These are phyloP conservation scores for Colletotrichum shisoi DNA, from an alignment of 2,329 filamentous ascomycete species.

Conservation along the genomic window DNA sequence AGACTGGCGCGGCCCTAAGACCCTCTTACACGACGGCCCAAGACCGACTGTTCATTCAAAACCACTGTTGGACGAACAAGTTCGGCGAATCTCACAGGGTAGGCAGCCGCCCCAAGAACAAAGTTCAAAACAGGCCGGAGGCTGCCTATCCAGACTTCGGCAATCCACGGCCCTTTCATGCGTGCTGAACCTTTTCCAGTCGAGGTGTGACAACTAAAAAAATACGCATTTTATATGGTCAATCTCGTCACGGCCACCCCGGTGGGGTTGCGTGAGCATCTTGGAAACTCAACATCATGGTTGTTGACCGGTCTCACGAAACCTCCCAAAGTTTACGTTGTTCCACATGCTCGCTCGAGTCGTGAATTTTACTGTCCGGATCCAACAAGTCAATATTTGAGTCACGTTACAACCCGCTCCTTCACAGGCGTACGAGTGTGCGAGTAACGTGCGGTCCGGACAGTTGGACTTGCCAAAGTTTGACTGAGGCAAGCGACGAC, in stretches of 20 bases:
- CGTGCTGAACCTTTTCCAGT: neutral
- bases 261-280: neutral
- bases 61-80: neutral
- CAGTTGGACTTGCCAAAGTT: neutral
- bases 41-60: neutral
- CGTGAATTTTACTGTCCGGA: neutral
- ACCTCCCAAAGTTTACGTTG: neutral
- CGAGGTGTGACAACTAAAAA: neutral
- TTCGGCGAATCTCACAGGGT: neutral
- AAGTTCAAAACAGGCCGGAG: constrained; percentile 3
- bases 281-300: neutral
- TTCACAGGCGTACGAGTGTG: neutral
- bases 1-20: neutral
- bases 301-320: neutral
- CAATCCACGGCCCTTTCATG: neutral
- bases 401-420: constrained; percentile 15
- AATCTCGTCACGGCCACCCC: neutral
- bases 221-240: neutral
- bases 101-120: neutral
- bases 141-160: neutral
- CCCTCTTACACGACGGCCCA: neutral
- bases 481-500: neutral
- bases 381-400: neutral
- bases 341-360: neutral
- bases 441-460: constrained; percentile 2